These are phyloP conservation scores for Penicillium sp. DNA, from an alignment of 2,329 filamentous ascomycete species.

Conservation along the genomic window DNA sequence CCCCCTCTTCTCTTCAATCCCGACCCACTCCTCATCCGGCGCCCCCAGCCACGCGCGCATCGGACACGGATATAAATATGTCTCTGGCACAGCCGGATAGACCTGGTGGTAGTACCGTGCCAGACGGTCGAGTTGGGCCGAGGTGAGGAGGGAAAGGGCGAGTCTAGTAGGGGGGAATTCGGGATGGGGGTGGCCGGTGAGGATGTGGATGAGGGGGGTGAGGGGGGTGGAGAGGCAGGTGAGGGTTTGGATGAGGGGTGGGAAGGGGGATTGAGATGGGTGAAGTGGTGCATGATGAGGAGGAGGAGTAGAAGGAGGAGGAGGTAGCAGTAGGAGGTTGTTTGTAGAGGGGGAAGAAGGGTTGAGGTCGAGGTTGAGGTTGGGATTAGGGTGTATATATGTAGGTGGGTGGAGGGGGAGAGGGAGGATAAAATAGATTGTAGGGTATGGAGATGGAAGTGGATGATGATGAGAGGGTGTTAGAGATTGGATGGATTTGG, in stretches of 20 bases:
- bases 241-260: not conserved
- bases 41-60: constrained; percentile 29
- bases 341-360: not conserved
- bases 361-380: not conserved
- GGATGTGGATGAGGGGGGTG: constrained; percentile 32
- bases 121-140: constrained; percentile 36
- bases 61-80: constrained; percentile 30
- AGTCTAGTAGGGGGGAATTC: constrained; percentile 35
- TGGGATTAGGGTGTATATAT: not conserved
- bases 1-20: constrained; percentile 34
- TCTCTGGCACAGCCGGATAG: constrained; percentile 28
- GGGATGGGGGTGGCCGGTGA: constrained; percentile 31
- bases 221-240: constrained; percentile 29
- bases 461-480: not conserved
- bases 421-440: not conserved
- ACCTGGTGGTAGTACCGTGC: constrained; percentile 40
- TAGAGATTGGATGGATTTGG: not conserved
- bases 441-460: not conserved
- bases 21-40: constrained; percentile 13
- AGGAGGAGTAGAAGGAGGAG: too few species aligned
- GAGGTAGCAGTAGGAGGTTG: too few species aligned
- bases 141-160: constrained; percentile 38
- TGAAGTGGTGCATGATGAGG: too few species aligned
- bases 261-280: too few species aligned
- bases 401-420: not conserved